These are phyloP conservation scores for Zygoascus ofunaensis DNA, from an alignment of 805 yeast species.

Conservation along the genomic window DNA sequence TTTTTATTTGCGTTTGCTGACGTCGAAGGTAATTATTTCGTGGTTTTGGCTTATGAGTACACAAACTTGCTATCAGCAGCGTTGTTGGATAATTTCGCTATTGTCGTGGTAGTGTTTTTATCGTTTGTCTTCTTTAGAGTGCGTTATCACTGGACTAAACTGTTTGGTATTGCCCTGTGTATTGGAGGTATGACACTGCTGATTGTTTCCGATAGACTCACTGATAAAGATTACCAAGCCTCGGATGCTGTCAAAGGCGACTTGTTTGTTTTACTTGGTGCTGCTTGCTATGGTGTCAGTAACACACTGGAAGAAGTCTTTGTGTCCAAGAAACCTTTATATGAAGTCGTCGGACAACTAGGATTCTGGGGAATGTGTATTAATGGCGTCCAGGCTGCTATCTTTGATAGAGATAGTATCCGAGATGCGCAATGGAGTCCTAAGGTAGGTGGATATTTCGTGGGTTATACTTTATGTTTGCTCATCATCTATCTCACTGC, in stretches of 20 bases:
- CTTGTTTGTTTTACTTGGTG: constrained; percentile 36
- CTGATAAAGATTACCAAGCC: constrained; percentile 35
- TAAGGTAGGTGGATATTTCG: constrained; percentile 35
- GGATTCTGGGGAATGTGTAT: constrained; percentile 36
- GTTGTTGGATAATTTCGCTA: constrained; percentile 37
- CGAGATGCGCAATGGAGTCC: constrained; percentile 32
- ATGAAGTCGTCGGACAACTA: constrained; percentile 36
- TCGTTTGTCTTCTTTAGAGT: constrained; percentile 36
- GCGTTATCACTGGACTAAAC: constrained; percentile 38
- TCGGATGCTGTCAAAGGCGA: constrained; percentile 36
- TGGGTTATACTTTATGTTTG: constrained; percentile 35
- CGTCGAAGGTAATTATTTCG: constrained; percentile 40
- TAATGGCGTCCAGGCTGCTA: constrained; percentile 37
- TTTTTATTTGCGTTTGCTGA: constrained; percentile 36
- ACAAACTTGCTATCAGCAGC: constrained; percentile 37
- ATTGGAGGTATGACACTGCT: constrained; percentile 37
- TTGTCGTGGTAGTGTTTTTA: constrained; percentile 35
- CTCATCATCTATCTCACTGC: constrained; percentile 34
- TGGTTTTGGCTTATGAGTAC: constrained; percentile 36
- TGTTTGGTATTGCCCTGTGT: constrained; percentile 32
- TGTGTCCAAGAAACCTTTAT: constrained; percentile 37
- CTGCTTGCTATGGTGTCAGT: constrained; percentile 38
- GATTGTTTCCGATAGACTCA: constrained; percentile 33
- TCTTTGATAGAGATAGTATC: constrained; percentile 33
- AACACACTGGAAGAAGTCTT: constrained; percentile 37